These are phyloP conservation scores for Graphilbum fragrans DNA, from an alignment of 2,329 filamentous ascomycete genomes.

Conservation along the genomic window DNA sequence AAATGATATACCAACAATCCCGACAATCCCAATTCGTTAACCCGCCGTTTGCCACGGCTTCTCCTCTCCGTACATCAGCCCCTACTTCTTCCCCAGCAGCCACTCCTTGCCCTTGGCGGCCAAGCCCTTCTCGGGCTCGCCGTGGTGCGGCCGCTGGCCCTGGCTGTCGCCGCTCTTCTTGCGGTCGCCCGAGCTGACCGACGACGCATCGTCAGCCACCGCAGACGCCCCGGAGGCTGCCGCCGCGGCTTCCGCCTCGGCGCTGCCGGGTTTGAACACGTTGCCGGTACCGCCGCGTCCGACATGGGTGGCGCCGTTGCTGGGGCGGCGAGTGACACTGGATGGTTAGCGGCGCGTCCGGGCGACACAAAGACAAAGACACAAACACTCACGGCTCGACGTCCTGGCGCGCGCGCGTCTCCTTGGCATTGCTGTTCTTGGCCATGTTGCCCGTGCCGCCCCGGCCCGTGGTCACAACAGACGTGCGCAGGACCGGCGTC, in stretches of 20 bases:
- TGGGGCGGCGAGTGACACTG: constrained; percentile 42
- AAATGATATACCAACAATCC: neutral
- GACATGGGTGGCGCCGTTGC: constrained; percentile 49
- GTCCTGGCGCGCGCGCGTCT: constrained; percentile 73
- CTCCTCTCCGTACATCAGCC: neutral
- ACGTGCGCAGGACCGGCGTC: constrained; percentile 71
- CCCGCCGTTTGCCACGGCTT: neutral
- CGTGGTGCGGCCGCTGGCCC: neutral
- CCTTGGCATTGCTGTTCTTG: constrained; percentile 53
- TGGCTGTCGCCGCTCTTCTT: neutral
- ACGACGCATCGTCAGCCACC: constrained; percentile 19
- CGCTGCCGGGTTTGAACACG: constrained; percentile 38
- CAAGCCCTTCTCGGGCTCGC: constrained; percentile 16
- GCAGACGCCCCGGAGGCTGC: constrained; percentile 15
- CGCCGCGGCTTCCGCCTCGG: constrained; percentile 22
- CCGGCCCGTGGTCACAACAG: constrained; percentile 81
- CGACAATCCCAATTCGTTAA: too few relatives aligned
- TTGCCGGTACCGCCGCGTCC: constrained; percentile 70
- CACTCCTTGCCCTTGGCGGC: constrained; percentile 34
- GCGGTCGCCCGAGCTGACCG: constrained; percentile 6
- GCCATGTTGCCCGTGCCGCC: constrained; percentile 86
- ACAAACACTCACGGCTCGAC: constrained; percentile 50
- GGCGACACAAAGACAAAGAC: constrained; percentile 1
- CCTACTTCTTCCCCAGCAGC: constrained; percentile 34
- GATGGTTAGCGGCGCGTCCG: too few relatives aligned